Conservation (phyloP, 352 stramenopile genomes). For the Phytophthora fragariaefolia region DNA sequence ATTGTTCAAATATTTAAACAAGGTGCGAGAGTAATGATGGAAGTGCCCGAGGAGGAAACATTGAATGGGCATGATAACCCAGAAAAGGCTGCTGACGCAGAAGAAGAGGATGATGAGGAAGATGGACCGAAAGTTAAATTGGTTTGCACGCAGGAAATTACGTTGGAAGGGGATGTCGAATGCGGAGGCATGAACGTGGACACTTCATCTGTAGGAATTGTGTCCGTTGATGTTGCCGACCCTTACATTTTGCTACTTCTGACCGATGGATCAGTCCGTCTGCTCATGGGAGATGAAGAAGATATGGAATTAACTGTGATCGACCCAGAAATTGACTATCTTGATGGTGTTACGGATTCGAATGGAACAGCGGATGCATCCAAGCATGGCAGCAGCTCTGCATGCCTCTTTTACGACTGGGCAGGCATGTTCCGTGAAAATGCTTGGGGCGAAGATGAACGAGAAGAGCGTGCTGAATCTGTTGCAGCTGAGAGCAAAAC, state of each 20-base stretch:
- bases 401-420: constrained; percentile 89
- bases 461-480: constrained; percentile 38
- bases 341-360: constrained; percentile 37
- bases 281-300: constrained; percentile 84
- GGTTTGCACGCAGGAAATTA: constrained; percentile 86
- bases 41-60: constrained; percentile 52
- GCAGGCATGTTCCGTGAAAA: constrained; percentile 78
- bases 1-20: constrained; percentile 91
- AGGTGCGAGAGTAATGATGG: constrained; percentile 82
- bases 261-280: constrained; percentile 78
- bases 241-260: constrained; percentile 85
- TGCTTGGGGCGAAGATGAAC: constrained; percentile 61
- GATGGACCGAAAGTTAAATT: constrained; percentile 70
- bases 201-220: constrained; percentile 70
- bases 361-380: constrained; percentile 41
- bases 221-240: constrained; percentile 85
- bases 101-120: constrained; percentile 55
- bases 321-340: constrained; percentile 71
- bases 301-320: constrained; percentile 86
- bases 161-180: constrained; percentile 80
- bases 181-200: constrained; percentile 87
- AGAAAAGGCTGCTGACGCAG: constrained; percentile 16
- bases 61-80: constrained; percentile 28
- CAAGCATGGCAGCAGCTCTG: constrained; percentile 58
- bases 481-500: constrained; percentile 21